Evolutionary conservation across 2,329 filamentous ascomycete genomes (phyloP).

Genomic region (Colletotrichum sp.): DNA sequence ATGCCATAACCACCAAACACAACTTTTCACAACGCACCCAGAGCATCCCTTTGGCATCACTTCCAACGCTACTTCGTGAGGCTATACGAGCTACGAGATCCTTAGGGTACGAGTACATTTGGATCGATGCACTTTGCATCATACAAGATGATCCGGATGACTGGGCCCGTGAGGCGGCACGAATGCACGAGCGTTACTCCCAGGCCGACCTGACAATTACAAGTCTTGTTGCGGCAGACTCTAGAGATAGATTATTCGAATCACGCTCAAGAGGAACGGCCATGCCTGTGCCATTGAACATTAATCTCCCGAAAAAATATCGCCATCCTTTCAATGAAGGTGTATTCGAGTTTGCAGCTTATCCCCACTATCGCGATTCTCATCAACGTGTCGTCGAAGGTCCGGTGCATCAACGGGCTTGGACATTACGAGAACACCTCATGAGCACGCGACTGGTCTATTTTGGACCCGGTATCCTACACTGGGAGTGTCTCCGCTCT

Average conservation of each 20-base stretch:
- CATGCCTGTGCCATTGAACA: neutral
- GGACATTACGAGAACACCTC: neutral
- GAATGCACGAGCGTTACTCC: neutral
- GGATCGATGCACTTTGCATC: neutral
- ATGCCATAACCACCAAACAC: neutral
- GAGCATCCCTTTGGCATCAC: neutral
- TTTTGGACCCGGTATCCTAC: neutral
- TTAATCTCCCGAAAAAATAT: neutral
- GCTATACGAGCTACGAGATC: neutral
- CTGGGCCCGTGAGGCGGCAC: neutral
- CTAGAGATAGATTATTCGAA: neutral
- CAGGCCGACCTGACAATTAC: neutral
- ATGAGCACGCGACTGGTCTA: neutral
- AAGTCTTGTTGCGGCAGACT: neutral
- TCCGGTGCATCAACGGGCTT: neutral
- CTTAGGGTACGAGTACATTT: neutral
- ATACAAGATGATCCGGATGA: neutral
- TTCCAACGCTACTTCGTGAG: neutral
- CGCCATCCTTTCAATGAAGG: neutral
- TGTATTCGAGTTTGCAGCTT: neutral
- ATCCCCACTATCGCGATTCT: too few relatives aligned
- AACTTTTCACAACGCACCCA: neutral
- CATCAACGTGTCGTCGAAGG: too few relatives aligned
- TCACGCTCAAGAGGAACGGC: accelerated
- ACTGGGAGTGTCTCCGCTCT: neutral